Conservation (phyloP, 495 filamentous ascomycete species). For the Aspergillus diversus region DNA sequence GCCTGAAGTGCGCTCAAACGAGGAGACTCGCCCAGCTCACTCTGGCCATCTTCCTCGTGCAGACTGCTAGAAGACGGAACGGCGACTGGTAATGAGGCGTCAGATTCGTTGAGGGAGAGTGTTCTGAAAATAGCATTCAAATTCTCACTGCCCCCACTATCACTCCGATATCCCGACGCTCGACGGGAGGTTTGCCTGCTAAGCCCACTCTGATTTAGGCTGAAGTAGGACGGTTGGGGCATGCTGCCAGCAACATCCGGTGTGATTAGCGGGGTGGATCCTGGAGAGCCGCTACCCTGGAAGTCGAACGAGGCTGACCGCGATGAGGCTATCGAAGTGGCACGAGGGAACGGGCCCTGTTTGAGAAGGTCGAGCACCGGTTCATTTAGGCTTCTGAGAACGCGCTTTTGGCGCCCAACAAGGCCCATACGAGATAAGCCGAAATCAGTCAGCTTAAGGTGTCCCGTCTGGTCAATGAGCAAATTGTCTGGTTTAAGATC, state of each 20-base stretch:
- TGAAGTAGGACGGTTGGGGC: constrained; percentile 93
- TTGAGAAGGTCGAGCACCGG: constrained; percentile 88
- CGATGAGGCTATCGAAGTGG: constrained; percentile 85
- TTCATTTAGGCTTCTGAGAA: constrained; percentile 79
- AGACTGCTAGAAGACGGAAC: constrained; percentile 47
- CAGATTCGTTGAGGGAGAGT: constrained; percentile 75
- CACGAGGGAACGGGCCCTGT: constrained; percentile 85
- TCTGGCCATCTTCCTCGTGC: constrained; percentile 73
- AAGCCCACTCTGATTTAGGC: constrained; percentile 65
- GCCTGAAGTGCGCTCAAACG: constrained; percentile 67
- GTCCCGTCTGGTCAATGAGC: constrained; percentile 94
- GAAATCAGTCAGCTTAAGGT: constrained; percentile 97
- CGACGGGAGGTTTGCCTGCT: constrained; percentile 76
- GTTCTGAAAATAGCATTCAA: constrained; percentile 81
- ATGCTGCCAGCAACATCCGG: constrained; percentile 70
- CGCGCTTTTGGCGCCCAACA: constrained; percentile 92
- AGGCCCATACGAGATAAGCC: constrained; percentile 96
- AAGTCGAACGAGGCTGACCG: constrained; percentile 96
- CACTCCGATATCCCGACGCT: constrained; percentile 86
- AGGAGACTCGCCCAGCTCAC: constrained; percentile 69
- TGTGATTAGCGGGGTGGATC: constrained; percentile 83
- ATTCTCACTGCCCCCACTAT: constrained; percentile 86
- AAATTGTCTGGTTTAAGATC: constrained; percentile 98
- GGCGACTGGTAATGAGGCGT: constrained; percentile 34
- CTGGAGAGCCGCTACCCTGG: constrained; percentile 76